phyloP scores from a whole-genome alignment of 2,329 filamentous ascomycete genomes.

The Venturia asperata region DNA sequence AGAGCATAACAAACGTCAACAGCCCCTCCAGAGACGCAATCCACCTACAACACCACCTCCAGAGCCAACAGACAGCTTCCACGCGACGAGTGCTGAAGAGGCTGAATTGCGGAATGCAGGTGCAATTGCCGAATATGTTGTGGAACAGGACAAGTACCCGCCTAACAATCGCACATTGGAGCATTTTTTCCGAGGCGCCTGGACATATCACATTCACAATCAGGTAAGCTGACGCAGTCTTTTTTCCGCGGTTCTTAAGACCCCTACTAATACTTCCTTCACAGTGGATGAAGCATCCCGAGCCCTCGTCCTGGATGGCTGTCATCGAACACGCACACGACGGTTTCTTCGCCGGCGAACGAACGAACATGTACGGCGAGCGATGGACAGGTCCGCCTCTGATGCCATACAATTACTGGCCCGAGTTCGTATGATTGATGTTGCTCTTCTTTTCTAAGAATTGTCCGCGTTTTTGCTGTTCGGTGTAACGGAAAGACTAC shows the following conservation, averaged over 20 bases:
- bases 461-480: neutral
- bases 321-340: conserved; percentile 49
- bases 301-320: conserved; percentile 50
- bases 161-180: conserved; percentile 50
- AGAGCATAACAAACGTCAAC: conserved; percentile 11
- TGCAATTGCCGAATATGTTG: conserved; percentile 38
- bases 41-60: conserved; percentile 16
- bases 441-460: neutral
- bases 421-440: conserved; percentile 39
- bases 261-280: neutral
- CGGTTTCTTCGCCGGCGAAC: conserved; percentile 45
- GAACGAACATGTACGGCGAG: conserved; percentile 49
- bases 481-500: neutral
- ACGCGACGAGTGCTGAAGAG: conserved; percentile 35
- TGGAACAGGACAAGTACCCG: conserved; percentile 46
- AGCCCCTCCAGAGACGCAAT: conserved; percentile 5
- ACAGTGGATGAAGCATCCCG: conserved; percentile 50
- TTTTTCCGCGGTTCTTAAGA: neutral
- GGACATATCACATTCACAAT: conserved; percentile 53
- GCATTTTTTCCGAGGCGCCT: conserved; percentile 50
- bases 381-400: conserved; percentile 45
- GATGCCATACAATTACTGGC: conserved; percentile 44
- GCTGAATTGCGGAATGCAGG: conserved; percentile 35
- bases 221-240: conserved; percentile 37
- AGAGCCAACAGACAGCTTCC: conserved; percentile 31